These are phyloP conservation scores for Apiospora rasikravindrae DNA, from an alignment of 2,329 filamentous ascomycete genomes.

Conservation along the genomic window DNA sequence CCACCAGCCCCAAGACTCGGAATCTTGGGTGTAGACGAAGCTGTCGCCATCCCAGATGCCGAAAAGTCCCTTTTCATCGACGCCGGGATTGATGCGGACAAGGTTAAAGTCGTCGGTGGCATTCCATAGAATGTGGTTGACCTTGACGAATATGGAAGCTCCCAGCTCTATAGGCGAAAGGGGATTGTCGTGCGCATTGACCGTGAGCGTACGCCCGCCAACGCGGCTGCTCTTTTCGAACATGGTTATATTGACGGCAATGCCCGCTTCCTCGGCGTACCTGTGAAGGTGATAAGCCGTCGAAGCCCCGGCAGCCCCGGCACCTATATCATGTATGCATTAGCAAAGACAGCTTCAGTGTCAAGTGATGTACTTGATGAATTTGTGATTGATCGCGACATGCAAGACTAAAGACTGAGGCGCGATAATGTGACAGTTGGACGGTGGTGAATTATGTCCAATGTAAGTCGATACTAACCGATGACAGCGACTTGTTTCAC, in stretches of 20 bases:
- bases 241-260: slow-evolving; percentile 79
- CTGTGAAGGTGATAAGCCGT: slow-evolving; percentile 81
- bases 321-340: slow-evolving; percentile 62
- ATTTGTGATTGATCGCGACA: not conserved
- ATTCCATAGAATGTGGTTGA: slow-evolving; percentile 82
- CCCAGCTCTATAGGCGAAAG: slow-evolving; percentile 80
- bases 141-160: slow-evolving; percentile 86
- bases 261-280: slow-evolving; percentile 66
- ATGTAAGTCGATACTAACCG: slow-evolving; percentile 41
- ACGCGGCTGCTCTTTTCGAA: slow-evolving; percentile 81
- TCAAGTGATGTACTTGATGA: not conserved
- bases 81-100: slow-evolving; percentile 50
- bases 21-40: slow-evolving; percentile 72
- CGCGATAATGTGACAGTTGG: not conserved
- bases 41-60: slow-evolving; percentile 84
- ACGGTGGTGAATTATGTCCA: not conserved
- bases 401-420: not conserved
- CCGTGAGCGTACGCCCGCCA: slow-evolving; percentile 86
- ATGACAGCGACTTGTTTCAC: slow-evolving; percentile 48
- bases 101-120: slow-evolving; percentile 77
- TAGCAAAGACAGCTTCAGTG: not conserved
- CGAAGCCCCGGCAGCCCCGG: slow-evolving; percentile 86
- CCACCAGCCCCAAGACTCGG: slow-evolving; percentile 74
- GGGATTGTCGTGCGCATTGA: slow-evolving; percentile 74
- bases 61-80: slow-evolving; percentile 60